Evolutionary conservation across 2,329 filamentous ascomycete genomes (phyloP), one percentile per base, ranked within the genome.

Genomic region (Aspergillus sp.): DNA sequence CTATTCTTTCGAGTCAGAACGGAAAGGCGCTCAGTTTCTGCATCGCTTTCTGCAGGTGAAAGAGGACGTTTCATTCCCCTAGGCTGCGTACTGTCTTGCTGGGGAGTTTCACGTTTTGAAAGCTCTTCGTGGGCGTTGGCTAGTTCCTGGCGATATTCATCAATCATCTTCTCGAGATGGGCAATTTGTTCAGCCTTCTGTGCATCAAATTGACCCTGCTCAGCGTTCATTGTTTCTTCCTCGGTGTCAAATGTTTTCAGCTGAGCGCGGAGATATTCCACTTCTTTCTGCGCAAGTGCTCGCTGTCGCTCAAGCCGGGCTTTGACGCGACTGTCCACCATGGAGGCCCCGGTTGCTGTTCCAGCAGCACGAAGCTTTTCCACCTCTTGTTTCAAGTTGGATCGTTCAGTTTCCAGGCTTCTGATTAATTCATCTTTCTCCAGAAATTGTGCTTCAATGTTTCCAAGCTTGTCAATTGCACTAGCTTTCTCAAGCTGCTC

Each of bases 241-340:
- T 99, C 95, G 0, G 86, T 84, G 67, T 98, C 91, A 59, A 96
- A 89, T 0, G 90, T 89, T 75, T 93, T 93, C 54, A 98, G 82
- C 73, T 99, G 95, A 0, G 91, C 93, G 20, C 95, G 89, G 6
- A 99, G 83, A 71, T 96, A 96, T 64, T 97, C 93, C 0, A 95
- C 91, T 71, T 99, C 96, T 70, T 97, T 97, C 22, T 91, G 82
- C 0, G 93, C 91, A 7, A 99, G 82, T 1, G 83, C 85, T 57
- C 91, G 89, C 71, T 98, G 93, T 57, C 95, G 84, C 66, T 99
- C 93, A 0, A 97, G 78, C 32, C 95, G 85, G 53, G 89, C 79
- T 43, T 86, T 87, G 1, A 84, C 83, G 74, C 92, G 84, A 60
- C 71, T 89, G 67, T 91, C 89, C 15, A 80, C 78, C 18, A 77